Base-by-base conservation (phyloP, 1,284 basidiomycete genomes). In the Heterobasidion occidentale region DNA sequence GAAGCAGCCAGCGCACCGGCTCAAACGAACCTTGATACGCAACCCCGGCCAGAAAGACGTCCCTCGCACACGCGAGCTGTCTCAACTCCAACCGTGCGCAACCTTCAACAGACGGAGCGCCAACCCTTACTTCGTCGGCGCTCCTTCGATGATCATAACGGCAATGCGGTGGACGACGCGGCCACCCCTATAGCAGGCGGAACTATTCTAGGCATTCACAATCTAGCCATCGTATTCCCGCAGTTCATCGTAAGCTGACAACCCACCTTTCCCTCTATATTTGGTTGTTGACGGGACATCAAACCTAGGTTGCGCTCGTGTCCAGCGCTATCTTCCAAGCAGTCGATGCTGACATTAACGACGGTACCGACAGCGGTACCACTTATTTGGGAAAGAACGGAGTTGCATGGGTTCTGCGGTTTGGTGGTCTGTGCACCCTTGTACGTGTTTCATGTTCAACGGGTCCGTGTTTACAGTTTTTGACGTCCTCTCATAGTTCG, bases 161-260 rank as follows among this genome's bases (percentile, higher is more conserved):
- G 70, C 46, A 73, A 77, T 46, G 76, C 78, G 52, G 71, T 76
- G 47, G 70, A 70, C 5, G 73, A 79, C 9, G 78, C 77, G 36
- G 80, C 83, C 9, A 15, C 56, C 44, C 55, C 53, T 14, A 75
- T 90, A 50, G 89, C 92, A 0, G 94, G 95, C n/a, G 95, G 95
- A 1, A 95, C 93, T 2, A 88, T 98, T 50, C 79, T 98, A 50
- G 95, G 95, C 3, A 95, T 98, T 46, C 95, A 98, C 70, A 98
- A 98, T 65, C 76, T 98, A 7, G 91, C 94, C 3, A 93, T 96
- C 59, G 94, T 96, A 27, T 83, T 92, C 70, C 94, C 93, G 19
- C 94, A 97, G 65, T 91, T 96, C 66, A 79, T 95, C 58, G 93
- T 93, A 67, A 65, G 90, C 79, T 3, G 15, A 20, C 51, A 47